Evolutionary conservation across 371 early-diverging fungal species (phyloP).

Genomic region (Mucor mucedo): DNA sequence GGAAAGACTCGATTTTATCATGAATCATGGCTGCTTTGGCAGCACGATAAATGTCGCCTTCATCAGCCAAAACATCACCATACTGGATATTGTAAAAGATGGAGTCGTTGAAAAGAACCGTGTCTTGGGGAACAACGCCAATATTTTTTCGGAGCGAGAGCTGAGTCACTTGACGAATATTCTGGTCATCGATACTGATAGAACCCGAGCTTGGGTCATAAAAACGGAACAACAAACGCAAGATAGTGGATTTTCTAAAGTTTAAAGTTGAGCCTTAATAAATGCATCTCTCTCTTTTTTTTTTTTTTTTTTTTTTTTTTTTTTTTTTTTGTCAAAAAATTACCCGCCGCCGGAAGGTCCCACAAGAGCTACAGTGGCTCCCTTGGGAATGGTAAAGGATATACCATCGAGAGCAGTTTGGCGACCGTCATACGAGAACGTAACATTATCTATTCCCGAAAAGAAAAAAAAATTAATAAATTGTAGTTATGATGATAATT

Average conservation of each 20-base stretch:
- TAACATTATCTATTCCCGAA: conserved; percentile 64
- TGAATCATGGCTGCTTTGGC: conserved; percentile 87
- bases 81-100: conserved; percentile 84
- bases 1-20: conserved; percentile 66
- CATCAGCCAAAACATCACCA: conserved; percentile 64
- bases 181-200: conserved; percentile 89
- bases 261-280: neutral
- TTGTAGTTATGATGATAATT: too few species aligned
- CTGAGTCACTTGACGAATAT: conserved; percentile 76
- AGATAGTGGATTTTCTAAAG: conserved; percentile 83
- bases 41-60: conserved; percentile 72
- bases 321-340: neutral
- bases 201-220: conserved; percentile 82
- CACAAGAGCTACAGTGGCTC: conserved; percentile 83
- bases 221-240: conserved; percentile 91
- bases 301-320: neutral
- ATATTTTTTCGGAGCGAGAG: conserved; percentile 68
- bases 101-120: conserved; percentile 84
- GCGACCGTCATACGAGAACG: conserved; percentile 75
- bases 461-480: too few species aligned
- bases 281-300: neutral
- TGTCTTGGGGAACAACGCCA: conserved; percentile 90
- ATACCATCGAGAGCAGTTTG: conserved; percentile 76
- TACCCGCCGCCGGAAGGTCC: conserved; percentile 82
- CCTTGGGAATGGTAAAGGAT: conserved; percentile 79